A percentile compares a stretch with the other conserved stretches of the same genome.
Evolutionary conservation across 306 rosid species (phyloP).

Genomic region (Cucumis melo): DNA sequence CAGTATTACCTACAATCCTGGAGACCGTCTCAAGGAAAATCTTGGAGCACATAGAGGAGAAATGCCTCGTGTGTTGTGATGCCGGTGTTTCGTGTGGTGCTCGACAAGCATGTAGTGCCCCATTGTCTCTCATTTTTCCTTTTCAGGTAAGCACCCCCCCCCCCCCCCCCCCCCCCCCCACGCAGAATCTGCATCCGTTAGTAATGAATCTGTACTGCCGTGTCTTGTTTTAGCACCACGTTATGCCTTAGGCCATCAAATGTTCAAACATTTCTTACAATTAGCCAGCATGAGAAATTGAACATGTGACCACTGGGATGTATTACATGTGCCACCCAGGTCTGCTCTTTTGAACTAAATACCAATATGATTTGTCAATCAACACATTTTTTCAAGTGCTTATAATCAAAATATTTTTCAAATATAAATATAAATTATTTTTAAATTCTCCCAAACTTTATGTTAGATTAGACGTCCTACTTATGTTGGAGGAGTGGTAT

Average conservation of each 20-base stretch:
- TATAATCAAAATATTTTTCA: neutral
- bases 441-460: neutral
- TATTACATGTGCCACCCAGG: neutral
- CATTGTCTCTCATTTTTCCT: slow-evolving; percentile 88
- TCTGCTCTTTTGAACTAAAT: neutral
- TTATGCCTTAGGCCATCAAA: neutral
- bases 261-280: neutral
- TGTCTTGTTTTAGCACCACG: neutral
- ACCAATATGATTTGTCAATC: neutral
- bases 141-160: slow-evolving; percentile 45
- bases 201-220: neutral
- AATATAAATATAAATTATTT: neutral
- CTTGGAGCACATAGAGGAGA: slow-evolving; percentile 77
- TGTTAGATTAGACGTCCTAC: no score
- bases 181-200: no score
- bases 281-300: neutral
- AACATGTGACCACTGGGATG: neutral
- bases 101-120: slow-evolving; percentile 81
- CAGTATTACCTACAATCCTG: slow-evolving; percentile 87
- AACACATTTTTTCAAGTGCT: neutral
- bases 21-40: slow-evolving; percentile 70
- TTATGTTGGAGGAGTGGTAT: no score
- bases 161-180: no score
- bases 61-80: slow-evolving; percentile 94
- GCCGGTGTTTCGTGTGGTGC: slow-evolving; percentile 87